Conservation (phyloP, 257 asterid species). For the Lycium ferocissimum region DNA sequence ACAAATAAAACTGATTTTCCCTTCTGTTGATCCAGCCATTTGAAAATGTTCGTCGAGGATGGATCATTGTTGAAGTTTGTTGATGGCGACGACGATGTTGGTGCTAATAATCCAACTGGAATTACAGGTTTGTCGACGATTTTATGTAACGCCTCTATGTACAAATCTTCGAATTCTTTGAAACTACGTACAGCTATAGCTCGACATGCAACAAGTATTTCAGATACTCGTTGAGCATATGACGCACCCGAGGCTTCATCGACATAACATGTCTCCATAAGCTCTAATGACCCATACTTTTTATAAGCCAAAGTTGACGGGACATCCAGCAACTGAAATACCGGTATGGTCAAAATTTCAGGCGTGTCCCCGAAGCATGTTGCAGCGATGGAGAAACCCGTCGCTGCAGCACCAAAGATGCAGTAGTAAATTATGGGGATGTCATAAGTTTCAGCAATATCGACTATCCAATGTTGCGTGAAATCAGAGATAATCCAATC, state of each 20-base stretch:
- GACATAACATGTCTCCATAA: not conserved
- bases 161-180: constrained; percentile 29
- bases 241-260: constrained; percentile 21
- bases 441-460: not conserved
- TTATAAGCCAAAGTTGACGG: constrained; percentile 28
- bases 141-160: not conserved
- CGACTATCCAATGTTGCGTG: not conserved
- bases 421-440: not conserved
- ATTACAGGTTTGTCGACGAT: constrained; percentile 22
- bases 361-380: not conserved
- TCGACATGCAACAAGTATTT: not conserved
- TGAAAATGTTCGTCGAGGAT: constrained; percentile 20
- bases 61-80: not conserved
- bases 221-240: constrained; percentile 18
- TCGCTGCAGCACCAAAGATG: constrained; percentile 13
- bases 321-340: constrained; percentile 28
- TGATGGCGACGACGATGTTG: not conserved
- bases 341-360: not conserved
- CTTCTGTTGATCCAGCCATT: constrained; percentile 42
- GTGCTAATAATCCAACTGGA: constrained; percentile 39
- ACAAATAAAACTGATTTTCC: constrained; percentile 32
- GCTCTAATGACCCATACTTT: not conserved
- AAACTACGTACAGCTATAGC: constrained; percentile 32
- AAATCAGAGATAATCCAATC: not conserved
- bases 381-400: constrained; percentile 25